Base-by-base conservation (phyloP, 164 flowering plant species). In the Tetrastigma voinierianum region DNA sequence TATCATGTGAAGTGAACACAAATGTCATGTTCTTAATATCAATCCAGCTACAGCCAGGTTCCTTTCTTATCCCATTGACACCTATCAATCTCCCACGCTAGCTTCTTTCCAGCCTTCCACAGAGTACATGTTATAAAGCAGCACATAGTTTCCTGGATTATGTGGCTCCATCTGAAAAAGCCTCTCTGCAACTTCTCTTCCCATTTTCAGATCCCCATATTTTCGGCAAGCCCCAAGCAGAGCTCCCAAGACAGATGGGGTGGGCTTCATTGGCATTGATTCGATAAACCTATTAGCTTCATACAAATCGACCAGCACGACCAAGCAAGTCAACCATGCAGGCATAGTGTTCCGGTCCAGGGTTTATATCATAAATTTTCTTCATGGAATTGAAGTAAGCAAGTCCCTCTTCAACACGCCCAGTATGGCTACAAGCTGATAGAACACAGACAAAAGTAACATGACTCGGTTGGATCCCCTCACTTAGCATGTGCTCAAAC, bases 311-410 rank as follows among this genome's bases (percentile, higher is more conserved):
- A 56, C 95, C 95, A 54, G 80, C 80, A 67, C 87, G 89, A 60
- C 85, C 84, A 46, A 86, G 85, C 70, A 86, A 66, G 77, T 86
- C 85, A 74, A 87, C 96, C 78, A 90, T 80, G 79, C 90, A 90
- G 14, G 89, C 87, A 69, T 84, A 87, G 66, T 86, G 92, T 70
- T 86, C 90, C 15, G 75, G 74, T 18, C 89, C 83, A 14, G 86
- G 87, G 46, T 18, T 66, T 44, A 87, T 77, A 51, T 65, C 65
- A 61, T 83, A 69, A 19, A 67, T 62, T 49, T 51, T 56, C 19
- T 70, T 60, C 83, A 87, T 86, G 56, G 88, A 80, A 70, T 82
- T 56, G 55, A 83, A 87, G 78, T 80, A 83, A 43, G 40, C 16
- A 65, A 70, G 77, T 13, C 92, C 96, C 67, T 86, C 73, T 25